phyloP scores from a whole-genome alignment of 2,329 filamentous ascomycete species.

The Clonostachys rosea region DNA sequence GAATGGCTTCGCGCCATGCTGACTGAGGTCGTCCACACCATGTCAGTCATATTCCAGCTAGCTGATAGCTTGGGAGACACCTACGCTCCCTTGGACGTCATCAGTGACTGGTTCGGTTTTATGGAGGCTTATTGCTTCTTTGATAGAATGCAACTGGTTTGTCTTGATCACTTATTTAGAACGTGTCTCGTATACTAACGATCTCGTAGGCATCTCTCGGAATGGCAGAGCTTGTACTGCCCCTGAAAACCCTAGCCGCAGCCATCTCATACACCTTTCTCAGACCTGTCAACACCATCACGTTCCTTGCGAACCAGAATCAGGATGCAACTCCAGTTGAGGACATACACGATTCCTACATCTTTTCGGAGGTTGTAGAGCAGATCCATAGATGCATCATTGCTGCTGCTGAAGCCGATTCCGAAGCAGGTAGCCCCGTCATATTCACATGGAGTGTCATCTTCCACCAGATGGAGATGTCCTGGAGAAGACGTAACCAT shows the following conservation, averaged over 20 bases:
- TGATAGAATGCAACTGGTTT: conserved; percentile 45
- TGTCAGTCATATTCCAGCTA: conserved; percentile 72
- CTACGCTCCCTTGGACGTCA: conserved; percentile 52
- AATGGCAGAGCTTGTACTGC: conserved; percentile 45
- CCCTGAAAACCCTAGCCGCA: conserved; percentile 65
- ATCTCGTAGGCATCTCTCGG: conserved; percentile 4
- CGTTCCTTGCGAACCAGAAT: conserved; percentile 29
- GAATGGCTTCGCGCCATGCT: conserved; percentile 61
- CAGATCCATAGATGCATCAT: conserved; percentile 70
- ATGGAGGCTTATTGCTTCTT: conserved; percentile 68
- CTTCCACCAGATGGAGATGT: conserved; percentile 62
- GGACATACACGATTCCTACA: conserved; percentile 48
- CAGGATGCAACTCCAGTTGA: conserved; percentile 26
- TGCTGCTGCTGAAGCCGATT: conserved; percentile 47
- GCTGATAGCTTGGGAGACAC: conserved; percentile 51
- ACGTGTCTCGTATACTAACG: neutral
- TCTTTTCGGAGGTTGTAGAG: conserved; percentile 66
- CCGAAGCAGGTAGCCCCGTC: conserved; percentile 65
- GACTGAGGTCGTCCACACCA: conserved; percentile 67
- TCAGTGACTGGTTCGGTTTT: conserved; percentile 71
- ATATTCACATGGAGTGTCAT: conserved; percentile 80
- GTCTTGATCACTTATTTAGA: conserved; percentile 1
- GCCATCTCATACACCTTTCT: conserved; percentile 69
- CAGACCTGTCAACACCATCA: conserved; percentile 55
- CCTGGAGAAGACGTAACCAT: conserved; percentile 58